phyloP scores from a whole-genome alignment of 1,284 basidiomycete species.

The Waitea zeae region DNA sequence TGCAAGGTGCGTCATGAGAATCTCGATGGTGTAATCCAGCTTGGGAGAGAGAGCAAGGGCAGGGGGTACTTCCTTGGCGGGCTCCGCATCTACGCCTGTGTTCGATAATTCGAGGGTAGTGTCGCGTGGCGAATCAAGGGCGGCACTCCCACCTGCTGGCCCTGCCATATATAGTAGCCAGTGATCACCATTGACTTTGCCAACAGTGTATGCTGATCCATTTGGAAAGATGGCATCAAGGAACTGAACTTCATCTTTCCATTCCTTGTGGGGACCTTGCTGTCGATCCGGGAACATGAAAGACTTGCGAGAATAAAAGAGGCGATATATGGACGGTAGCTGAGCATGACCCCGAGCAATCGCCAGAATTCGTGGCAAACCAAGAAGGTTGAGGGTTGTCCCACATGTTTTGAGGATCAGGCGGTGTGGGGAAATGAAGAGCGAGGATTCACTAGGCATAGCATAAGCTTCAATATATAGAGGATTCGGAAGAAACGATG shows the following conservation, averaged over 20 bases:
- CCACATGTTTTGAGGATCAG: conserved; percentile 99
- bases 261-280: conserved; percentile 84
- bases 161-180: conserved; percentile 91
- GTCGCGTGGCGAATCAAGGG: conserved; percentile 12
- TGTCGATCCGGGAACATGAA: conserved; percentile 99
- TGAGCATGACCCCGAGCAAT: conserved; percentile 72
- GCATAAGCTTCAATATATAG: too few species aligned
- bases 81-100: conserved; percentile 1
- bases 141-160: conserved; percentile 22
- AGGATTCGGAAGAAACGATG: too few species aligned
- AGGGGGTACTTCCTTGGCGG: neutral
- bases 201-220: conserved; percentile 92
- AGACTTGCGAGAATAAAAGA: conserved; percentile 96
- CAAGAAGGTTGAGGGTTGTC: conserved; percentile 93
- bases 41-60: conserved; percentile 7
- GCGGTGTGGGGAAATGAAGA: conserved; percentile 92
- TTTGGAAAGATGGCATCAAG: conserved; percentile 79
- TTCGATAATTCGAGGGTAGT: conserved; percentile 4
- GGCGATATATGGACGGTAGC: conserved; percentile 62
- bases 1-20: conserved; percentile 93
- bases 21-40: conserved; percentile 88
- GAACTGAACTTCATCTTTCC: conserved; percentile 86
- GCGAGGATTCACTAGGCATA: conserved; percentile 79
- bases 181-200: conserved; percentile 97
- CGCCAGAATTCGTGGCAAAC: conserved; percentile 82